Evolutionary conservation across 441 rosid species (phyloP).

Genomic region (Viola pubescens): DNA sequence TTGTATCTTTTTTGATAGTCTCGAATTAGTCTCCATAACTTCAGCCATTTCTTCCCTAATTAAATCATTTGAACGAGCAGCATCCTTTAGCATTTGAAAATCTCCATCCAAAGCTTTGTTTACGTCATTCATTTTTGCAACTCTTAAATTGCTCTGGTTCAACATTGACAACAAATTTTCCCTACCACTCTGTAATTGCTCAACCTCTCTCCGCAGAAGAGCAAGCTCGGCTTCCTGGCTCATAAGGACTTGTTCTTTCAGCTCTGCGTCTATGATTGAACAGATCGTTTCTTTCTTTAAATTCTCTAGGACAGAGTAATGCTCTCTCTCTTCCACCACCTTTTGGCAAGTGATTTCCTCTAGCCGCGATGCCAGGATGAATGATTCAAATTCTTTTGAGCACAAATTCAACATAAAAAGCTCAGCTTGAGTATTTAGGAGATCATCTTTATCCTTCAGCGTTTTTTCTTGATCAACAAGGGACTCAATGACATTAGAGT

Average conservation of each 20-base stretch:
- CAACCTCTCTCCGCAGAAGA: slow-evolving; percentile 26
- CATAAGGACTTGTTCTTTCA: slow-evolving; percentile 37
- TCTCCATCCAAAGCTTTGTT: background rate
- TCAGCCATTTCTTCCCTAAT: background rate
- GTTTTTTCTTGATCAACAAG: slow-evolving; percentile 51
- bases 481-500: slow-evolving; percentile 40
- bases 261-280: slow-evolving; percentile 44
- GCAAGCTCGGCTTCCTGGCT: slow-evolving; percentile 34
- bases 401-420: slow-evolving; percentile 33
- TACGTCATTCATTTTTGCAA: background rate
- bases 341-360: slow-evolving; percentile 40
- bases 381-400: slow-evolving; percentile 70
- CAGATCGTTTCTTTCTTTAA: slow-evolving; percentile 44
- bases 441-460: slow-evolving; percentile 44
- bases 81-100: background rate
- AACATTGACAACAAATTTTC: slow-evolving; percentile 19
- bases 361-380: slow-evolving; percentile 46
- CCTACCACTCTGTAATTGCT: slow-evolving; percentile 23
- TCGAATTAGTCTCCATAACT: background rate
- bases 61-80: background rate
- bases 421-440: slow-evolving; percentile 55
- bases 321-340: slow-evolving; percentile 30
- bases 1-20: background rate
- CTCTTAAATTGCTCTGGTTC: slow-evolving; percentile 12
- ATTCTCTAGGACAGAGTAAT: slow-evolving; percentile 36